phyloP scores from a whole-genome alignment of 441 rosid genomes.

The Pelargonium myrrhifolium region DNA sequence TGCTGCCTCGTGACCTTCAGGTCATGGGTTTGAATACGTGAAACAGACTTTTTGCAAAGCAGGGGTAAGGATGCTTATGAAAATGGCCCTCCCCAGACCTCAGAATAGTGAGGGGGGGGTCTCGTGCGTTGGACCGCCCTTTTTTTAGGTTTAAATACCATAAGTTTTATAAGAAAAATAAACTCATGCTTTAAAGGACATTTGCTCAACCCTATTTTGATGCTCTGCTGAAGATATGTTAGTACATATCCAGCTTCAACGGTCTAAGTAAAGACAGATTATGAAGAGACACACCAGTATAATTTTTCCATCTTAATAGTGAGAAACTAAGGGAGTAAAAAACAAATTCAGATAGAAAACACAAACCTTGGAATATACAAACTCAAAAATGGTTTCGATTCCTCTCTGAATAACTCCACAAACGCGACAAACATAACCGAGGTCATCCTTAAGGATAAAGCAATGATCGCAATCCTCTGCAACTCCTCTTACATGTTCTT shows the following conservation, averaged over 20 bases:
- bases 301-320: background rate
- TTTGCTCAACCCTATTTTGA: no score
- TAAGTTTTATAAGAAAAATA: no score
- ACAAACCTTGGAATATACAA: slow-evolving; percentile 10
- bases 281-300: background rate
- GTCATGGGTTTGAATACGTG: no score
- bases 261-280: background rate
- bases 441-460: slow-evolving; percentile 61
- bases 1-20: no score
- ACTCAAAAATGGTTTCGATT: slow-evolving; percentile 64
- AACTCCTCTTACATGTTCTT: slow-evolving; percentile 35
- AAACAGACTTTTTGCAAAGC: no score
- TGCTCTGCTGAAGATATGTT: background rate
- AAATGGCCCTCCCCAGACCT: no score
- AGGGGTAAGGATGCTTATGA: no score
- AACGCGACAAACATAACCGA: slow-evolving; percentile 74
- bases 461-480: slow-evolving; percentile 62
- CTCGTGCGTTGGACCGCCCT: no score
- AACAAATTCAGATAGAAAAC: background rate
- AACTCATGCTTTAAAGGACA: no score
- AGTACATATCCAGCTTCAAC: background rate
- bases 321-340: background rate
- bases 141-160: no score
- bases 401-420: slow-evolving; percentile 62
- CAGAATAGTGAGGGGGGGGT: no score